Percentiles rank a stretch among this genome's conserved stretches.
These are phyloP conservation scores for Corinectria fuckeliana DNA, from an alignment of 2,329 filamentous ascomycete species.

Conservation along the genomic window DNA sequence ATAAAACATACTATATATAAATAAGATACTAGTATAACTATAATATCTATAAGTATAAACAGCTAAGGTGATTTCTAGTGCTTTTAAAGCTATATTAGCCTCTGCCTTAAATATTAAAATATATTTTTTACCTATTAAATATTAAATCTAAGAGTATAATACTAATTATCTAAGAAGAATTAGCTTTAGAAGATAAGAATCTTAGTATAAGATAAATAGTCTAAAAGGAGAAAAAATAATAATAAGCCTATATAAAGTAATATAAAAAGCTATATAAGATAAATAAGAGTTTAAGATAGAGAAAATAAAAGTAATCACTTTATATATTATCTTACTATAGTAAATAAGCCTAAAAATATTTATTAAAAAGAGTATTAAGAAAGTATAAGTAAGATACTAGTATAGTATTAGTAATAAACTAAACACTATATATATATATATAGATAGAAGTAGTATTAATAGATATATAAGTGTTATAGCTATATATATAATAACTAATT, in stretches of 20 bases:
- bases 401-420: neutral
- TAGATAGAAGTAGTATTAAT: neutral
- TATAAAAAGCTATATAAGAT: neutral
- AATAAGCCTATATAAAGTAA: neutral
- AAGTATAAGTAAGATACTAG: neutral
- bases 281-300: neutral
- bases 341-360: neutral
- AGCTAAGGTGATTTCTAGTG: conserved; percentile 4
- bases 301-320: neutral
- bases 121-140: conserved; percentile 5
- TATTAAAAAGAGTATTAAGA: conserved; percentile 1
- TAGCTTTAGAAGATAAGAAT: neutral
- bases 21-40: neutral
- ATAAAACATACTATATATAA: neutral
- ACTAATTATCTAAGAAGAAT: neutral
- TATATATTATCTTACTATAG: neutral
- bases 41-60: conserved; percentile 1
- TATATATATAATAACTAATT: neutral
- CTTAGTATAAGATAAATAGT: neutral
- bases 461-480: neutral
- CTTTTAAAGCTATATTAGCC: conserved; percentile 1
- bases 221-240: neutral
- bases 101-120: conserved; percentile 2
- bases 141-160: conserved; percentile 1
- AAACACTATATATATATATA: neutral